Evolutionary conservation across 441 rosid genomes (phyloP).

Genomic region (Syzygium syzygioides): DNA sequence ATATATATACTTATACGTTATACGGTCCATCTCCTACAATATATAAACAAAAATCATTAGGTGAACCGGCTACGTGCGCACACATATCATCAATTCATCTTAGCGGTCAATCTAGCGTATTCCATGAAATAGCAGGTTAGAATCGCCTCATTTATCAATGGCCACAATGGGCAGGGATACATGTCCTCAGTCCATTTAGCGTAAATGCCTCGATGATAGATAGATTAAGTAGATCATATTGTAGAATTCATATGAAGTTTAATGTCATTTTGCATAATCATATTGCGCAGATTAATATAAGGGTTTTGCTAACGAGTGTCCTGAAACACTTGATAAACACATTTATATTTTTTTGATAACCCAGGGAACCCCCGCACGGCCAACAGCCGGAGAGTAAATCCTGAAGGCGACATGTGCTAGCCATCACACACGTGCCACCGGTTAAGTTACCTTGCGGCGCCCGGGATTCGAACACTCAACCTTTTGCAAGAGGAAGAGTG

Average conservation of each 20-base stretch:
- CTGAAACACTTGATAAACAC: neutral
- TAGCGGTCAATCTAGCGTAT: neutral
- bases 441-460: too few species aligned
- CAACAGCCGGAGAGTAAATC: too few species aligned
- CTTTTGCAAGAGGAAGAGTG: too few species aligned
- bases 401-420: too few species aligned
- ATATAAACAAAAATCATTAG: neutral
- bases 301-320: neutral
- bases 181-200: neutral
- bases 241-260: neutral
- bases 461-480: too few species aligned
- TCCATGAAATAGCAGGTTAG: neutral
- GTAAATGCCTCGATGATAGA: neutral
- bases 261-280: neutral
- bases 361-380: too few species aligned
- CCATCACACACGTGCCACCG: too few species aligned
- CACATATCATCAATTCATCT: neutral
- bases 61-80: too few species aligned
- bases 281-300: neutral
- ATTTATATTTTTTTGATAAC: too few species aligned
- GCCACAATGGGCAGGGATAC: neutral
- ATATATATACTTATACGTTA: neutral
- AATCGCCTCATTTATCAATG: neutral
- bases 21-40: neutral
- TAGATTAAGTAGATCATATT: neutral